Evolutionary conservation across 2,329 filamentous ascomycete species (phyloP).

Genomic region (Fusarium avenaceum): DNA sequence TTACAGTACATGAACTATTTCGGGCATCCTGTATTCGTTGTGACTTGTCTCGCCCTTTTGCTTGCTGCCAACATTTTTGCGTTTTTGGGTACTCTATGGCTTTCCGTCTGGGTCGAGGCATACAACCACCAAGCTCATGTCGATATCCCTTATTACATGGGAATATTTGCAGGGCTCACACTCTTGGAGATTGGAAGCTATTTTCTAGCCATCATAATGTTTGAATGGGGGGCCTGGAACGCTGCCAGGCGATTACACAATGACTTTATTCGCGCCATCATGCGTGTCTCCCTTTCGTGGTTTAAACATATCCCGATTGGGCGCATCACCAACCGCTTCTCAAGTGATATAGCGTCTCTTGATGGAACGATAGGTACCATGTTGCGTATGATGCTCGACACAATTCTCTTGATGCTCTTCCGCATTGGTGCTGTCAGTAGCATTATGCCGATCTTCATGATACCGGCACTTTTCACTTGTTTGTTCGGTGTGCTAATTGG

Average conservation of each 20-base stretch:
- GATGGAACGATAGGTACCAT: conserved; percentile 63
- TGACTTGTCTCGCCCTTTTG: conserved; percentile 56
- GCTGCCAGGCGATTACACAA: conserved; percentile 67
- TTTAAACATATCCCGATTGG: conserved; percentile 67
- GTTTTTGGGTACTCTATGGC: conserved; percentile 62
- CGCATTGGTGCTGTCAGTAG: conserved; percentile 63
- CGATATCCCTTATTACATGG: conserved; percentile 65
- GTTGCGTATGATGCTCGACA: conserved; percentile 60
- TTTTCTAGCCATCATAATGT: conserved; percentile 60
- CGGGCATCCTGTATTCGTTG: conserved; percentile 60
- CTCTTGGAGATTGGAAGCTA: conserved; percentile 60
- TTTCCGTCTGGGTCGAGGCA: conserved; percentile 68
- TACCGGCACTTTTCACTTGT: conserved; percentile 62
- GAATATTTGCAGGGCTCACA: conserved; percentile 64
- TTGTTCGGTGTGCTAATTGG: conserved; percentile 61
- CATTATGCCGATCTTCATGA: conserved; percentile 65
- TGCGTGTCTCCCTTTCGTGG: conserved; percentile 69
- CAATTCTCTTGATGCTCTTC: conserved; percentile 59
- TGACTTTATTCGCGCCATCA: conserved; percentile 64
- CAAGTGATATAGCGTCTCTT: conserved; percentile 69
- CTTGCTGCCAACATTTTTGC: conserved; percentile 59
- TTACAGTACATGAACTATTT: conserved; percentile 67
- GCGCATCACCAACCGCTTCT: conserved; percentile 68
- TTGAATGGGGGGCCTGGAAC: conserved; percentile 69
- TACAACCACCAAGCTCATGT: conserved; percentile 60